Conservation (phyloP, 176 grass and related monocot species). For the Poa pratensis region DNA sequence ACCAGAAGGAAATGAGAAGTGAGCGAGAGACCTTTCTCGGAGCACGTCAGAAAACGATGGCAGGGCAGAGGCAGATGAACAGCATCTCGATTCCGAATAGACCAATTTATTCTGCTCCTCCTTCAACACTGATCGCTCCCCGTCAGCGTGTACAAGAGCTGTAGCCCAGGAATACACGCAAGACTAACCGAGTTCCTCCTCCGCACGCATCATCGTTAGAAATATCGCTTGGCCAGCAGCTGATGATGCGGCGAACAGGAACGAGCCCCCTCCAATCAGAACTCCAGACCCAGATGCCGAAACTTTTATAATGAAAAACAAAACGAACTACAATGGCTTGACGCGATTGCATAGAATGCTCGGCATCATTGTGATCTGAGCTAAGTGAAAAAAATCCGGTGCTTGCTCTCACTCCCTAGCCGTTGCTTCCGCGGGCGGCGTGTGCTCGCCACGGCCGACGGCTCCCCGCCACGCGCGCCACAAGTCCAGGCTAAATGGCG, state of each 20-base stretch:
- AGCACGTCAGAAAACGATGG: constrained; percentile 1
- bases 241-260: neutral
- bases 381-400: neutral
- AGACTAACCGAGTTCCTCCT: neutral
- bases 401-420: neutral
- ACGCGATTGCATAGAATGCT: neutral
- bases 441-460: constrained; percentile 26
- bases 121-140: neutral
- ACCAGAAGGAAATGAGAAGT: neutral
- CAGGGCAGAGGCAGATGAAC: neutral
- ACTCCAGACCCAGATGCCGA: neutral
- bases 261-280: neutral
- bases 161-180: neutral
- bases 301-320: neutral
- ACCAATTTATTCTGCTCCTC: neutral
- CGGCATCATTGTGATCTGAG: neutral
- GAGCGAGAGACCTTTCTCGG: neutral
- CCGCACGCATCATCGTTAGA: neutral
- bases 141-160: neutral
- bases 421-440: constrained; percentile 24
- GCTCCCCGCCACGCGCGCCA: neutral
- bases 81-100: neutral
- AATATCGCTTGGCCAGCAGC: neutral
- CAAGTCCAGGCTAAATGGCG: neutral
- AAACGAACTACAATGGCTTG: neutral